Base-by-base conservation (phyloP, 192 early-diverging fungal species). In the Coemansia sp. region DNA sequence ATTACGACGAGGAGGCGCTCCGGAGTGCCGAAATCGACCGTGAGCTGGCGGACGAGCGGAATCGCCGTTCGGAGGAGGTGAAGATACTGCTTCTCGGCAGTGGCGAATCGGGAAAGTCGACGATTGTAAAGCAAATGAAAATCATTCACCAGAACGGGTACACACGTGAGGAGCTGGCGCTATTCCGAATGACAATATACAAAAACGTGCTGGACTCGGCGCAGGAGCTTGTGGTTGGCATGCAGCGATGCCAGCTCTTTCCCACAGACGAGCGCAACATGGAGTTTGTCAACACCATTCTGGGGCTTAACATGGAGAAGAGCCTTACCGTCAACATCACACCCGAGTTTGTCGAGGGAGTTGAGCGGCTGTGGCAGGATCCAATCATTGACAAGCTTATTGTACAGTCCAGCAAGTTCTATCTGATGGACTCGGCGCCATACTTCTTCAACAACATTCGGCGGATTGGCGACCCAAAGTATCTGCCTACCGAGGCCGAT, bases 51-150 rank as follows among this genome's bases (percentile, higher is more conserved):
- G 85, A 85, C 16, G 86, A 87, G 59, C 79, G 79, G 68, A 74
- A 83, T 60, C 77, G 75, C 10, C 74, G 81, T 9, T 71, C 74
- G 10, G 81, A 84, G 62, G 85, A 89, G 66, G 79, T 81, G 70
- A 83, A 87, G 62, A 84, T 87, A 49, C 65, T 87, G 56, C 79
- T 85, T 39, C 82, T 87, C 19, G 92, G 93, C 39, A 91, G 89
- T 65, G 95, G 94, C 59, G 95, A 97, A 83, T 96, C 94, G 57
- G 95, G 94, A 67, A 96, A 95, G 76, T 94, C 94, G 48, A 97
- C 95, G 50, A 95, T 97, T 67, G 89, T 97, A 14, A 97, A 97
- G 70, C 95, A 97, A 77, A 97, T 97, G 95, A 96, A 94, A 83
- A 94, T 97, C 73, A 95, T 97, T 69, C 93, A 96, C 80, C 92